A percentile compares a stretch with the other conserved stretches of the same genome.
Evolutionary conservation across 2,329 filamentous ascomycete genomes (phyloP).

Genomic region (Cladosporium sphaerospermum): DNA sequence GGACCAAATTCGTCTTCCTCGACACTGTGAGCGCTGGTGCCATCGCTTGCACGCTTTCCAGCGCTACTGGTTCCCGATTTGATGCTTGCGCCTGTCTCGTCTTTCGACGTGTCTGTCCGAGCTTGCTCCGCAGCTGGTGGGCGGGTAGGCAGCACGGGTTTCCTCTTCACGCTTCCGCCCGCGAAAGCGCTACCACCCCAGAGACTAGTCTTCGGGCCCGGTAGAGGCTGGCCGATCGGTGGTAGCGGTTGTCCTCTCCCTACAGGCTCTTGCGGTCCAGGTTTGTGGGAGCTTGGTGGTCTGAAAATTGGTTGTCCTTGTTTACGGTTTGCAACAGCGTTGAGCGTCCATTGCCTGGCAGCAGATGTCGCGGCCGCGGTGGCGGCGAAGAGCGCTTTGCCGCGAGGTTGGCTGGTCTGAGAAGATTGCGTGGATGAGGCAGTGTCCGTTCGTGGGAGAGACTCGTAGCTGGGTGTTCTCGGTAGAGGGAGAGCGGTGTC

Average conservation of each 20-base stretch:
- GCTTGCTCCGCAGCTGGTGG: background rate
- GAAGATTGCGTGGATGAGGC: conserved; percentile 4
- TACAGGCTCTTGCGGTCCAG: conserved; percentile 57
- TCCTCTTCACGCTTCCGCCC: conserved; percentile 19
- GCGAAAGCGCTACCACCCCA: conserved; percentile 11
- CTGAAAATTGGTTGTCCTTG: conserved; percentile 6
- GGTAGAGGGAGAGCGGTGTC: conserved; percentile 2
- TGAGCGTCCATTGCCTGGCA: conserved; percentile 28
- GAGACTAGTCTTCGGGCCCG: conserved; percentile 34
- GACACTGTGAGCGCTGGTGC: conserved; percentile 1
- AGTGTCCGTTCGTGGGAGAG: conserved; percentile 4
- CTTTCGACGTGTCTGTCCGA: background rate
- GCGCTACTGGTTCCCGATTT: background rate
- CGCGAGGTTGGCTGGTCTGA: conserved; percentile 11
- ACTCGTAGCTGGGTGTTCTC: conserved; percentile 1
- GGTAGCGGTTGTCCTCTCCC: conserved; percentile 76
- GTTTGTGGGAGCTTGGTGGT: background rate
- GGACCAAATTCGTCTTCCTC: conserved; percentile 22
- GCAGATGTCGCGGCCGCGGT: conserved; percentile 29
- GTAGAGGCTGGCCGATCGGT: conserved; percentile 72
- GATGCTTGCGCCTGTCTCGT: background rate
- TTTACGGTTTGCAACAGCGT: conserved; percentile 21
- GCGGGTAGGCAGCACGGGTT: conserved; percentile 18
- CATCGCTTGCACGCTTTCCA: background rate
- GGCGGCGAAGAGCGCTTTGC: conserved; percentile 25